Evolutionary conservation across 768 basidiomycete genomes (phyloP), one percentile per base, ranked within the genome.

Genomic region (Cystobasidium tubakii): DNA sequence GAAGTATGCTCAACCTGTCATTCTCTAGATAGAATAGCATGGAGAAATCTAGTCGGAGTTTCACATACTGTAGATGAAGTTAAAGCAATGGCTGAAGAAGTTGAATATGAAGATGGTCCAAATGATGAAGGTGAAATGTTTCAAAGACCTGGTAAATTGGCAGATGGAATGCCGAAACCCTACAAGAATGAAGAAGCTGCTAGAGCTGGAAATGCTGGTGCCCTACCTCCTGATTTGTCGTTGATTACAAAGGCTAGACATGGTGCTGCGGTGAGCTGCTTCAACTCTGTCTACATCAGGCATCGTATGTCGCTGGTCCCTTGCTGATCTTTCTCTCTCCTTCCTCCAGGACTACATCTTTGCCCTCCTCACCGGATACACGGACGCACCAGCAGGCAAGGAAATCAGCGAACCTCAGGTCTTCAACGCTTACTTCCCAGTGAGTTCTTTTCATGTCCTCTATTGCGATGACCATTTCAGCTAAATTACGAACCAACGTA

Each of bases 1-100:
- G 95, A 99, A 83, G 96, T 99, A 72, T 99, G 96, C 81, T 91
- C 96, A 19, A 92, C 96, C 13, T 99, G 96, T 83, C 96, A 99
- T 82, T 99, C 96, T 39, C 88, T 99, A 71, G 92, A 99, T 84
- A 92, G 96, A 79, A 94, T 99, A 80, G 96, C 96, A 73, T 99
- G 96, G 96, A 91, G 96, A 81, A 99, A 98, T 84, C 85, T 99
- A 73, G 96, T 99, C 77, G 96, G 93, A 80, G 92, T 97, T 70
- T 96, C 93, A 33, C 96, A 99, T 84, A 91, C 90, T 78, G 95
- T 85, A 53, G 90, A 92, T 76, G 94, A 99, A 83, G 85, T 85
- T 67, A 90, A 90, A 82, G 84, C 85, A 1, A 87, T 98, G 89
- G 96, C 96, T 12, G 96, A 96, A 83, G 95, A 97, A 80, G 85